These are phyloP conservation scores for Ustilago sp. DNA, from an alignment of 1,284 basidiomycete genomes.

Conservation along the genomic window DNA sequence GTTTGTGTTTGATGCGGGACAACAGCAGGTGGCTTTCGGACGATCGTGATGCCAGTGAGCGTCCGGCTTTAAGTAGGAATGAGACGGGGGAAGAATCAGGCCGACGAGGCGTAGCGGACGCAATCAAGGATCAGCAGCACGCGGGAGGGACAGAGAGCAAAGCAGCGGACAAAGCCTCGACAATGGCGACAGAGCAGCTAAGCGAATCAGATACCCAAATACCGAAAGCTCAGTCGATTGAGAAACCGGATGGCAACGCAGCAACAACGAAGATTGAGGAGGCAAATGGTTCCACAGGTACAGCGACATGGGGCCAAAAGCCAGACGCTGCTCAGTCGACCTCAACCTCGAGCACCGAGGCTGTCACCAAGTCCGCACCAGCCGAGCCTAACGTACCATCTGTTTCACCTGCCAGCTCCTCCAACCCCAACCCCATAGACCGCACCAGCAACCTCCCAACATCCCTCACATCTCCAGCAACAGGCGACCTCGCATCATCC, in stretches of 20 bases:
- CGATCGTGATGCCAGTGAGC: conserved; percentile 24
- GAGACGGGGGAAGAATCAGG: neutral
- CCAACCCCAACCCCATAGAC: conserved; percentile 5
- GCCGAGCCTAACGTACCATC: neutral
- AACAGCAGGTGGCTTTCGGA: conserved; percentile 35
- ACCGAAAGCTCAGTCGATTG: neutral
- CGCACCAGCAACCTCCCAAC: neutral
- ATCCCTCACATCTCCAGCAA: conserved; percentile 1
- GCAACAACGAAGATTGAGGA: neutral
- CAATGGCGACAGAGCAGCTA: neutral
- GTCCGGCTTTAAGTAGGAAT: neutral
- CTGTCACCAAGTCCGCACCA: neutral
- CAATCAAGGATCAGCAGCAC: neutral
- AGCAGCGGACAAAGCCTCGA: neutral
- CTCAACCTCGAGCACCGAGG: neutral
- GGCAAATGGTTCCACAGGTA: neutral
- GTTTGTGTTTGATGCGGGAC: conserved; percentile 8
- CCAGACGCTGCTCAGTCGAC: neutral
- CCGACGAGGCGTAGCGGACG: neutral
- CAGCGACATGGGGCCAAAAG: neutral
- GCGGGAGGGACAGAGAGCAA: neutral
- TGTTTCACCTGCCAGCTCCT: neutral
- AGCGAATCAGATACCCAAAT: neutral
- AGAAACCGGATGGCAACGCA: neutral
- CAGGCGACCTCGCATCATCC: conserved; percentile 13